Conservation (phyloP, 106 monocot species). For the Acanthochlamys bracteata region DNA sequence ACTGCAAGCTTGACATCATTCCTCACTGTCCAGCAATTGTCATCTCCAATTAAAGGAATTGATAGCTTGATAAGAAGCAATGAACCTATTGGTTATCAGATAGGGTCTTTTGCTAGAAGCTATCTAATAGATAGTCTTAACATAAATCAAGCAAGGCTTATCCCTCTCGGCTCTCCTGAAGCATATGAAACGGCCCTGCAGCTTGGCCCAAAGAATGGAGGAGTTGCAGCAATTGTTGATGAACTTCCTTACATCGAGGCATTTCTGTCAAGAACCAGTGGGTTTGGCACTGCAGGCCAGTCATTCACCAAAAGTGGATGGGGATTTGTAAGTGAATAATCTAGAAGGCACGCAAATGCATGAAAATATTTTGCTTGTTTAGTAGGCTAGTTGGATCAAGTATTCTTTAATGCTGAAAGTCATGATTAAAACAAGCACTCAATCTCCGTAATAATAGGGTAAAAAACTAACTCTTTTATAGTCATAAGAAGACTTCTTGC, state of each 20-base stretch:
- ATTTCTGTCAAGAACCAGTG: constrained; percentile 33
- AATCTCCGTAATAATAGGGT: too few relatives aligned
- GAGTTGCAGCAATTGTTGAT: constrained; percentile 76
- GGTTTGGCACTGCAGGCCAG: constrained; percentile 56
- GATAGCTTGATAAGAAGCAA: constrained; percentile 53
- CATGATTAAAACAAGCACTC: too few relatives aligned
- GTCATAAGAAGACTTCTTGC: too few relatives aligned
- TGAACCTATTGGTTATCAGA: constrained; percentile 65
- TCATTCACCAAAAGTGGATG: constrained; percentile 66
- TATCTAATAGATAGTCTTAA: constrained; percentile 49
- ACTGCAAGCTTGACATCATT: constrained; percentile 81
- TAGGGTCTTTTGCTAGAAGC: constrained; percentile 42
- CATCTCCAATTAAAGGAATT: constrained; percentile 50
- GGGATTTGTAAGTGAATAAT: constrained; percentile 72
- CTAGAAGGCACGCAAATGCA: not conserved
- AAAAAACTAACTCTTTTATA: too few relatives aligned
- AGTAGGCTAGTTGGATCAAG: too few relatives aligned
- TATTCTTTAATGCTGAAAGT: too few relatives aligned
- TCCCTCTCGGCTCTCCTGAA: constrained; percentile 39
- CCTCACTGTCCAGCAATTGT: constrained; percentile 65
- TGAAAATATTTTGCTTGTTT: too few relatives aligned
- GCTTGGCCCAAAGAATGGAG: constrained; percentile 56
- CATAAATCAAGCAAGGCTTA: constrained; percentile 38
- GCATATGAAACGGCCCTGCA: constrained; percentile 30
- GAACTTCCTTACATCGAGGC: constrained; percentile 68